phyloP scores from a whole-genome alignment of 2,329 filamentous ascomycete species.

The Apiospora arundinis region DNA sequence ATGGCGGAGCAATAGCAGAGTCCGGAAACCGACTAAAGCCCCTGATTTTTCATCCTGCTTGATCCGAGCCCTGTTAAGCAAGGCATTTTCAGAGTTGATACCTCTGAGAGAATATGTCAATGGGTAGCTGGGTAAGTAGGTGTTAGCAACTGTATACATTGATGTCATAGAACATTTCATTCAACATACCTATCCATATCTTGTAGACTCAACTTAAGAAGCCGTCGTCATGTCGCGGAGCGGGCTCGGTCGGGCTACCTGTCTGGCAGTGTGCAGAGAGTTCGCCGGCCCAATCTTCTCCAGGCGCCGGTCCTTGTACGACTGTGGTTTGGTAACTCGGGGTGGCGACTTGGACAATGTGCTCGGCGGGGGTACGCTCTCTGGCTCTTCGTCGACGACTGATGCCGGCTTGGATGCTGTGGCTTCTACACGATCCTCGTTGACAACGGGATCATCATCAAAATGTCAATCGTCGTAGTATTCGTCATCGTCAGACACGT shows the following conservation, averaged over 20 bases:
- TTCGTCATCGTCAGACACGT: slow-evolving; percentile 89
- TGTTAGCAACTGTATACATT: not conserved
- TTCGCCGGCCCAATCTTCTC: slow-evolving; percentile 52
- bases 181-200: slow-evolving; percentile 2
- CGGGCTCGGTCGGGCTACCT: slow-evolving; percentile 68
- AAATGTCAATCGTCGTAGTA: slow-evolving; percentile 73
- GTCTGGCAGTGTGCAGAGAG: slow-evolving; percentile 51
- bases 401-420: slow-evolving; percentile 47
- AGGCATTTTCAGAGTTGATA: not conserved
- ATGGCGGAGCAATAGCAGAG: slow-evolving; percentile 9
- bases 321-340: slow-evolving; percentile 40
- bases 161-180: not conserved
- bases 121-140: not conserved
- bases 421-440: slow-evolving; percentile 84
- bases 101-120: slow-evolving; percentile 7
- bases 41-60: slow-evolving; percentile 13
- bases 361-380: slow-evolving; percentile 49
- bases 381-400: slow-evolving; percentile 43
- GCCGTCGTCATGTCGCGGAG: slow-evolving; percentile 72
- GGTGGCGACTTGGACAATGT: slow-evolving; percentile 33
- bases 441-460: slow-evolving; percentile 71
- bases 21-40: not conserved
- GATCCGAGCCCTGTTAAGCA: not conserved
- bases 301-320: slow-evolving; percentile 52
- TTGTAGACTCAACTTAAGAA: slow-evolving; percentile 11